Evolutionary conservation across 441 rosid genomes (phyloP).

Genomic region (Cnidoscolus chayamansa): DNA sequence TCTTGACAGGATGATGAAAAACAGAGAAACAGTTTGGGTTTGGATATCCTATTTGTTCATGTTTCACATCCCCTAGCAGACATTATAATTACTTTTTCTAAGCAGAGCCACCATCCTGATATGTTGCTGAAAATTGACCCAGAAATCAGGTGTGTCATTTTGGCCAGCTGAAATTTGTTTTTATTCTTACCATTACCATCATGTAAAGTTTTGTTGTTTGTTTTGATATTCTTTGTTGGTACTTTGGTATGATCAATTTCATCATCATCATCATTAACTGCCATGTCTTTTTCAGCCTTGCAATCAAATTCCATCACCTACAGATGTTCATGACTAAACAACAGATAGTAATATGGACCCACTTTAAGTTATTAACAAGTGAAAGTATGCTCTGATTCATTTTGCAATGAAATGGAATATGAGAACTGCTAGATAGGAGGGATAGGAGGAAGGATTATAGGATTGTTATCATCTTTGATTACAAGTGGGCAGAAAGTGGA

Average conservation of each 20-base stretch:
- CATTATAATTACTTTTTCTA: constrained; percentile 12
- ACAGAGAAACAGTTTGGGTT: constrained; percentile 30
- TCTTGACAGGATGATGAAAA: constrained; percentile 34
- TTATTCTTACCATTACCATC: not conserved
- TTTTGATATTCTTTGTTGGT: not conserved
- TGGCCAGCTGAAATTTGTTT: not conserved
- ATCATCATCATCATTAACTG: not conserved
- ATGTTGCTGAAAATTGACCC: constrained; percentile 24
- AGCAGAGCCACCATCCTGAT: constrained; percentile 11
- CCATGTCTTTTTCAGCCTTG: no score
- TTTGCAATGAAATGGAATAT: not conserved
- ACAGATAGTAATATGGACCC: not conserved
- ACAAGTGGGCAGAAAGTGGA: not conserved
- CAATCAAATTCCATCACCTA: not conserved
- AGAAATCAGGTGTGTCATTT: constrained; percentile 24
- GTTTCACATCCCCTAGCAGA: constrained; percentile 26
- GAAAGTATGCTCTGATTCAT: not conserved
- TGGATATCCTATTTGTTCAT: constrained; percentile 27
- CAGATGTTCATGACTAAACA: not conserved
- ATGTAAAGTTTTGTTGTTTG: not conserved
- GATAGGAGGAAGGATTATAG: not conserved
- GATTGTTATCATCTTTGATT: not conserved
- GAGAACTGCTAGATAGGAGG: not conserved
- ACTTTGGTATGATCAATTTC: not conserved
- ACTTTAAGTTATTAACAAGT: not conserved